phyloP scores from a whole-genome alignment of 2,329 filamentous ascomycete genomes.

The Aspergillus texensis region DNA sequence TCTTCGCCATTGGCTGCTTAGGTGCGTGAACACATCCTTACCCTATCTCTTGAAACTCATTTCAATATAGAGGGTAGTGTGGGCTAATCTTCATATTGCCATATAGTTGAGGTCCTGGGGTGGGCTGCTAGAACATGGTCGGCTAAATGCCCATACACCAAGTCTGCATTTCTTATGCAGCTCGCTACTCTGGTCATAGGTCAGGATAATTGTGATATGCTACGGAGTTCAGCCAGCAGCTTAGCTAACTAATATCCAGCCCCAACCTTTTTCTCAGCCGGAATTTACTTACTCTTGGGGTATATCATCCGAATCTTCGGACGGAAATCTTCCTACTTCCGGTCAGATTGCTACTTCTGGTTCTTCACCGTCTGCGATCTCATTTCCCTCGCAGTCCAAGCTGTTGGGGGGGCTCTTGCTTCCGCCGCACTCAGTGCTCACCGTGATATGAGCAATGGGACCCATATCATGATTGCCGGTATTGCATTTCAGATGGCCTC shows the following conservation, averaged over 20 bases:
- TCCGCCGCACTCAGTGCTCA: background rate
- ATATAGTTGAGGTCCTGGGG: background rate
- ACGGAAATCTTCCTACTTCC: background rate
- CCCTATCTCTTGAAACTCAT: background rate
- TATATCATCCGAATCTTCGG: background rate
- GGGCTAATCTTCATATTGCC: background rate
- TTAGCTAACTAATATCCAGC: background rate
- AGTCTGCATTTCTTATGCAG: background rate
- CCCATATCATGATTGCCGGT: background rate
- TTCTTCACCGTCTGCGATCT: background rate
- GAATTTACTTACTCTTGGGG: background rate
- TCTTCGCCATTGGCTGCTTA: background rate
- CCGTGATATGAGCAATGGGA: background rate
- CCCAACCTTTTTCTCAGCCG: background rate
- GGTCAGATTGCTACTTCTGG: background rate
- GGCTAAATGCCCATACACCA: background rate
- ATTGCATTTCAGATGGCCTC: background rate
- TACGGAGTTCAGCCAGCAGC: background rate
- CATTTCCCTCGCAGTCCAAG: background rate
- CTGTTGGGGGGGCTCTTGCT: background rate
- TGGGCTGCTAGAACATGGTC: background rate
- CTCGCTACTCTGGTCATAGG: background rate
- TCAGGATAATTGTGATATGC: background rate
- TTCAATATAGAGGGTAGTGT: background rate
- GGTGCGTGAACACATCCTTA: background rate